Percentiles rank a stretch among this genome's conserved stretches.
Conservation (phyloP, 2,329 filamentous ascomycete species). For the Fusarium sp. region DNA sequence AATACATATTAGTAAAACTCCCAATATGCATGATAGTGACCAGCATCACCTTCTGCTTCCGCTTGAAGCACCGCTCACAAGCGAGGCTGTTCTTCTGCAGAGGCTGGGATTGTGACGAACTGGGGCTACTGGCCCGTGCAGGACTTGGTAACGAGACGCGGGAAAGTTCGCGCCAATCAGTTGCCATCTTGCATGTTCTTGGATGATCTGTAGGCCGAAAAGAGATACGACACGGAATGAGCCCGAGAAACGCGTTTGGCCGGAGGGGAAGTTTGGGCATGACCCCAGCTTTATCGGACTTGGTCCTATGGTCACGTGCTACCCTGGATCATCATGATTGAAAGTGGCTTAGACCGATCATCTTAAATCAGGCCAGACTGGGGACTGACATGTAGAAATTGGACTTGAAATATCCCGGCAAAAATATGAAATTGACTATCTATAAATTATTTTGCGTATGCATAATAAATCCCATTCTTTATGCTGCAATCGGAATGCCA, state of each 20-base stretch:
- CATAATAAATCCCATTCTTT: fast-evolving
- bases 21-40: fast-evolving
- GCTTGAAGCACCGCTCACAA: constrained; percentile 33
- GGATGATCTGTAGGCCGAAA: background rate
- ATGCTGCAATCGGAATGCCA: background rate
- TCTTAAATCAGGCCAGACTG: too few relatives aligned
- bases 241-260: constrained; percentile 7
- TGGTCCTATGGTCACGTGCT: constrained; percentile 20
- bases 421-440: background rate
- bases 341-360: background rate
- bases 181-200: constrained; percentile 4
- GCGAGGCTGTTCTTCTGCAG: constrained; percentile 20
- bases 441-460: background rate
- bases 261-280: background rate
- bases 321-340: too few relatives aligned
- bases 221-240: background rate
- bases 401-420: background rate
- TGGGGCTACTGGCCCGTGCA: constrained; percentile 11
- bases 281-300: constrained; percentile 13
- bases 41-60: constrained; percentile 27
- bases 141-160: background rate
- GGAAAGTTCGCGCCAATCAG: constrained; percentile 14
- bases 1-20: fast-evolving
- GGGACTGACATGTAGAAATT: background rate
- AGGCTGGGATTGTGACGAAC: constrained; percentile 3